phyloP scores from a whole-genome alignment of 2,329 filamentous ascomycete genomes.

The Sporothrix pallida region DNA sequence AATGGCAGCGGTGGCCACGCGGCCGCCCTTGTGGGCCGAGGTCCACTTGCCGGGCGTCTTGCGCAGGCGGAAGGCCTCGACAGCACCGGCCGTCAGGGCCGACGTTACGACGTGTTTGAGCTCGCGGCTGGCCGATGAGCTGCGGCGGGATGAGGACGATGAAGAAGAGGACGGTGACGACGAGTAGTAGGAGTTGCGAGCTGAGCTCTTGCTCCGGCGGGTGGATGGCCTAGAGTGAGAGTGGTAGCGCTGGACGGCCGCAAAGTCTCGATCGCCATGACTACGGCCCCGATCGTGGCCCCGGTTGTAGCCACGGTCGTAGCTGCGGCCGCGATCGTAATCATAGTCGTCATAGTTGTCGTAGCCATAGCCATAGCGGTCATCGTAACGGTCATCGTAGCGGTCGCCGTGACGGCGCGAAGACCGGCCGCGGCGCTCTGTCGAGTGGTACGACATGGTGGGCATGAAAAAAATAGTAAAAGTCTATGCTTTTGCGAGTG shows the following conservation, averaged over 20 bases:
- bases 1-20: conserved; percentile 39
- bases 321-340: neutral
- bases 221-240: neutral
- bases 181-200: neutral
- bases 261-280: neutral
- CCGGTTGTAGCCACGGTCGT: conserved; percentile 15
- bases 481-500: neutral
- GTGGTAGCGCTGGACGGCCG: neutral
- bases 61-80: conserved; percentile 38
- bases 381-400: neutral
- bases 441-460: neutral
- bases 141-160: neutral
- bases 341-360: neutral
- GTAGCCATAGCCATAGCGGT: conserved; percentile 6
- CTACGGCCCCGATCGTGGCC: neutral
- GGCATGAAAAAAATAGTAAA: neutral
- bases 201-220: conserved; percentile 7
- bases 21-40: conserved; percentile 35
- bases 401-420: conserved; percentile 19
- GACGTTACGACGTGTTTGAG: conserved; percentile 35
- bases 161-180: neutral
- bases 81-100: conserved; percentile 36
- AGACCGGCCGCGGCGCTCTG: conserved; percentile 26
- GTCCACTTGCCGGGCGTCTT: conserved; percentile 36
- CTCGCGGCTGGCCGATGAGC: conserved; percentile 20